A percentile compares a stretch with the other conserved stretches of the same genome.
phyloP scores from a whole-genome alignment of 1,139 yeast genomes.

The Debaryomyces coudertii region DNA sequence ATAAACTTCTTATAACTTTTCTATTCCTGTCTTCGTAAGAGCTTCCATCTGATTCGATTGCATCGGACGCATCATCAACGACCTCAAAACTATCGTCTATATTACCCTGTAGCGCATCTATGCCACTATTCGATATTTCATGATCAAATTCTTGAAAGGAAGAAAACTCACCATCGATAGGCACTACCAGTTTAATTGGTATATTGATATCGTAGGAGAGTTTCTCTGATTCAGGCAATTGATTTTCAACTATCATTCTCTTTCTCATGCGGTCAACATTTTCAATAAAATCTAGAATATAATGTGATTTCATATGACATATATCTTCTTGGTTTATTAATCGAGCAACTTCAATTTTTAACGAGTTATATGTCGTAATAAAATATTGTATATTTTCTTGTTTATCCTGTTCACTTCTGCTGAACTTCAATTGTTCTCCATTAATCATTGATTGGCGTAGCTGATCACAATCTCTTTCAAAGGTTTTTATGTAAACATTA shows the following conservation, averaged over 20 bases:
- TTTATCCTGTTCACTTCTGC: slow-evolving; percentile 62
- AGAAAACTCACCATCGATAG: slow-evolving; percentile 12
- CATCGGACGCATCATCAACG: slow-evolving; percentile 42
- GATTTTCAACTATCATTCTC: slow-evolving; percentile 56
- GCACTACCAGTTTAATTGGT: slow-evolving; percentile 35
- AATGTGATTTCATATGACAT: slow-evolving; percentile 27
- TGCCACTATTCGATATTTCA: background rate
- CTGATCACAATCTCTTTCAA: slow-evolving; percentile 50
- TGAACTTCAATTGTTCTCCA: slow-evolving; percentile 51
- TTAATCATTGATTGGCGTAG: slow-evolving; percentile 48
- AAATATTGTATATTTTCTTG: slow-evolving; percentile 61
- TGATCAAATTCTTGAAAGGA: slow-evolving; percentile 2
- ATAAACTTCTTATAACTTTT: slow-evolving; percentile 68
- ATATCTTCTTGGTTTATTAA: slow-evolving; percentile 29
- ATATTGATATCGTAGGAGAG: slow-evolving; percentile 43
- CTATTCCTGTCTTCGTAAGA: slow-evolving; percentile 70
- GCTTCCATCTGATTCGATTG: slow-evolving; percentile 20
- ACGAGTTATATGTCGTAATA: slow-evolving; percentile 47
- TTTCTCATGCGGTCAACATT: slow-evolving; percentile 67
- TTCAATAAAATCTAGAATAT: slow-evolving; percentile 66
- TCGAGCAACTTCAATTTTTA: slow-evolving; percentile 48
- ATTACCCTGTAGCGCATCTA: slow-evolving; percentile 8
- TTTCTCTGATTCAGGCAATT: slow-evolving; percentile 47
- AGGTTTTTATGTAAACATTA: slow-evolving; percentile 39
- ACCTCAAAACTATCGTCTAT: slow-evolving; percentile 45